Evolutionary conservation across 371 early-diverging fungal species (phyloP), one percentile per base, ranked within the genome.

Genomic region (Zychaea mexicana): DNA sequence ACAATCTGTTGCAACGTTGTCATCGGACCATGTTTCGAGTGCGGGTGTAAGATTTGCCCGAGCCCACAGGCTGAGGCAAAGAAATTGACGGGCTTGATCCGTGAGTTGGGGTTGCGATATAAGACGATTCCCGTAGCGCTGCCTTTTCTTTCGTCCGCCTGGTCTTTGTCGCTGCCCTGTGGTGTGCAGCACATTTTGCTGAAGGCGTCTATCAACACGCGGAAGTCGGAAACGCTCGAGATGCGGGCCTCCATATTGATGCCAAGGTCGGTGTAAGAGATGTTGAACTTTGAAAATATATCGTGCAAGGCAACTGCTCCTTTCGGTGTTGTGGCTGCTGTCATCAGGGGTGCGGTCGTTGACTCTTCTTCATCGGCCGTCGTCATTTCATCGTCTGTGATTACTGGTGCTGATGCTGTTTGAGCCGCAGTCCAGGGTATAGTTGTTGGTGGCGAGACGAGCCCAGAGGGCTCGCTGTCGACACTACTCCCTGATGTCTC

Each of bases 11-110:
- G 57, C 7, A 77, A 60, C 15, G 68, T 75, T 26, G 58, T 59
- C 24, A 42, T 46, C 2, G 69, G 57, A 3, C 66, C 64, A 52
- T 73, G 70, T 27, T 67, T 72, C 22, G 73, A 66, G 30, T 69
- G 61, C 2, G 71, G 72, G 13, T 68, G 63, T 13, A 61, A 28
- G 17, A 62, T 33, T 21, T 72, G 72, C n/a, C 80, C 80, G 0
- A 79, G 57, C 24, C 56, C 52, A 46, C 67, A 54, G 1, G 69
- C 74, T 4, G 68, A 57, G 13, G 71, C 71, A 57, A 76, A 74
- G 19, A 74, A 74, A 36, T 81, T 81, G 66, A 72, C 69, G n/a
- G 81, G 78, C 30, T 71, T 70, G 22, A 69, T 60, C 56, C 69
- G 70, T 32, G 59, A 64, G 10, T 67, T 69, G 60, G 70, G 78